phyloP scores from a whole-genome alignment of 2,329 filamentous ascomycete species.

The Colletotrichum tropicicola region DNA sequence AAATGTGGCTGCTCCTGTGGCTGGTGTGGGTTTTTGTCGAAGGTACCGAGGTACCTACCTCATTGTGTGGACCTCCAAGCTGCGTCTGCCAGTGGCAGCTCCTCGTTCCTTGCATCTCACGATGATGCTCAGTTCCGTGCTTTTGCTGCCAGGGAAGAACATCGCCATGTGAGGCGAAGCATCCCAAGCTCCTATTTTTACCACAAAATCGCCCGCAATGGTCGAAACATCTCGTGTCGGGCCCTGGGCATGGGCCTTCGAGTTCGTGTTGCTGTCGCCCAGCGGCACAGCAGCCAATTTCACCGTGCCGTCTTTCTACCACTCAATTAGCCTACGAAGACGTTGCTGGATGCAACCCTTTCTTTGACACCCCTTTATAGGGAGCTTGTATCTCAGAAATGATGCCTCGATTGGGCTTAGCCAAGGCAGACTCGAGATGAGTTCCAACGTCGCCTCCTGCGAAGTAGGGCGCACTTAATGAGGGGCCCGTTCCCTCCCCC shows the following conservation, averaged over 20 bases:
- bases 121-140: too few species aligned
- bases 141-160: too few species aligned
- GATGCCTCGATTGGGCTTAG: slow-evolving; percentile 1
- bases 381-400: neutral
- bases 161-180: neutral
- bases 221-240: neutral
- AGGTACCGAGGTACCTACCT: too few species aligned
- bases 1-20: too few species aligned
- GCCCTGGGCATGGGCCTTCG: neutral
- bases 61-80: too few species aligned
- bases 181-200: neutral
- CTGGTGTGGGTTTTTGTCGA: too few species aligned
- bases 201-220: neutral
- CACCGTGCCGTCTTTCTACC: neutral
- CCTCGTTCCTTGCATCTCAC: too few species aligned
- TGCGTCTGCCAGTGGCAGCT: too few species aligned
- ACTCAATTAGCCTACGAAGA: neutral
- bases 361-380: neutral
- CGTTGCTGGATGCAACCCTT: neutral
- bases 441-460: neutral
- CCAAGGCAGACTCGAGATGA: slow-evolving; percentile 23
- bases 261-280: slow-evolving; percentile 5
- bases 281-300: slow-evolving; percentile 14
- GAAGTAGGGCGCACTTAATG: neutral
- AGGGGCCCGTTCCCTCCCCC: neutral